phyloP scores from a whole-genome alignment of 805 yeast species.

The Starmerella apicola region DNA sequence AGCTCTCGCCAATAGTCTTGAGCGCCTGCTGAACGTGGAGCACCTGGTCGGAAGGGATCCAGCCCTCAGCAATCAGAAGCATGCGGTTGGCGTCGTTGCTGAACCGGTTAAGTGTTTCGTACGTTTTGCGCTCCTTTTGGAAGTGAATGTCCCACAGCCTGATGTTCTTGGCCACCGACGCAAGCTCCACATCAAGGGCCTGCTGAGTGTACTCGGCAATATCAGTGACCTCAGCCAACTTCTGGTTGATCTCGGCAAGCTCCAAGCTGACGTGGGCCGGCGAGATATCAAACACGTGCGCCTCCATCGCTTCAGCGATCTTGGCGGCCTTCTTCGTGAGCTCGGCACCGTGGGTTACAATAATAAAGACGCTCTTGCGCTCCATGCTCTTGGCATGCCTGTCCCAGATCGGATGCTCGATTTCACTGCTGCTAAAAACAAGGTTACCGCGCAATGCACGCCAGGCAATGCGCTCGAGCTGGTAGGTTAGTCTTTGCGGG shows the following conservation, averaged over 20 bases:
- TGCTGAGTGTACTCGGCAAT: constrained; percentile 53
- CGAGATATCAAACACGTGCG: constrained; percentile 56
- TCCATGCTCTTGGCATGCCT: constrained; percentile 42
- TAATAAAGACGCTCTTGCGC: constrained; percentile 70
- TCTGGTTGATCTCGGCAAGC: constrained; percentile 33
- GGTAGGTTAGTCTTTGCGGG: constrained; percentile 51
- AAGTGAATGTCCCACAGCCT: constrained; percentile 59
- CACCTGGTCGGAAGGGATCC: constrained; percentile 80
- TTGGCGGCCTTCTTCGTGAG: constrained; percentile 60
- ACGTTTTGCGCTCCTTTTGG: constrained; percentile 73
- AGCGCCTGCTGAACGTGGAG: constrained; percentile 52
- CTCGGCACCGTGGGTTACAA: constrained; percentile 81
- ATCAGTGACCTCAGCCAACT: constrained; percentile 44
- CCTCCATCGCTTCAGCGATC: constrained; percentile 84
- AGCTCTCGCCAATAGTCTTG: constrained; percentile 45
- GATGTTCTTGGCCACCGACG: constrained; percentile 62
- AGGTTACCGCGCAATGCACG: constrained; percentile 87
- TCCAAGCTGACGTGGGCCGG: constrained; percentile 26
- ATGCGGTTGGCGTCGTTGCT: constrained; percentile 74
- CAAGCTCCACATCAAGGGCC: constrained; percentile 64
- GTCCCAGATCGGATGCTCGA: constrained; percentile 53
- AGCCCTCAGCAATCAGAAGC: constrained; percentile 87
- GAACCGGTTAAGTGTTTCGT: constrained; percentile 62
- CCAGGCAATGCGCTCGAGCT: constrained; percentile 78
- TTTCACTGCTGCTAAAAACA: constrained; percentile 60